Evolutionary conservation across 1,284 basidiomycete species (phyloP).

Genomic region (Tilletia caries): DNA sequence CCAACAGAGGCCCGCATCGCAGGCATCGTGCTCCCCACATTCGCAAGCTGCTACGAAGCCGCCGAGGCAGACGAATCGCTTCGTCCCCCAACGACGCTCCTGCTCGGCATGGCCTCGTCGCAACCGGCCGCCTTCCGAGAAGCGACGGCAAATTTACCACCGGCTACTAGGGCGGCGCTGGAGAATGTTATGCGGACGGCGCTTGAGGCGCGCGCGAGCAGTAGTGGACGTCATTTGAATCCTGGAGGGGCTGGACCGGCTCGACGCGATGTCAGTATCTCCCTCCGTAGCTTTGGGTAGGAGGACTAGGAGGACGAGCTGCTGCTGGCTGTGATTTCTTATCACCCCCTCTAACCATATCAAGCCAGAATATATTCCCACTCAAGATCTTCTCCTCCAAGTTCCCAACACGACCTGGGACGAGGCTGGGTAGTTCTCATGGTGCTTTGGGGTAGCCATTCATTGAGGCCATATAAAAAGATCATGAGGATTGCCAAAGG

Average conservation of each 20-base stretch:
- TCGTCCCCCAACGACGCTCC: slow-evolving; percentile 62
- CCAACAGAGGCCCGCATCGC: slow-evolving; percentile 67
- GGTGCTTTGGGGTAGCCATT: no score
- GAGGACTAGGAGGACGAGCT: no score
- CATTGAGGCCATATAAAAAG: no score
- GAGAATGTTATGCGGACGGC: slow-evolving; percentile 69
- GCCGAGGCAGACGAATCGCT: slow-evolving; percentile 54
- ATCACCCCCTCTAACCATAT: no score
- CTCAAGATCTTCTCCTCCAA: no score
- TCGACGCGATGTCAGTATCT: slow-evolving; percentile 1
- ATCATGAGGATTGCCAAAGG: no score
- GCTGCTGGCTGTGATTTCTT: no score
- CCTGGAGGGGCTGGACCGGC: not conserved
- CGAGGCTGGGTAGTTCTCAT: no score
- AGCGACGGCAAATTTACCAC: slow-evolving; percentile 69
- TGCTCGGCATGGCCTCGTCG: slow-evolving; percentile 72
- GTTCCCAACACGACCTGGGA: no score
- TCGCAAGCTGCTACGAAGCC: slow-evolving; percentile 69
- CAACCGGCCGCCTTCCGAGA: slow-evolving; percentile 80
- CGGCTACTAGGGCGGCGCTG: slow-evolving; percentile 63
- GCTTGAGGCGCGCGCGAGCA: slow-evolving; percentile 8
- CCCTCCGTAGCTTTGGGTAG: slow-evolving; percentile 13
- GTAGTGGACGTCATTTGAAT: not conserved
- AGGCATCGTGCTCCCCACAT: slow-evolving; percentile 73
- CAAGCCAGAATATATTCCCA: no score